phyloP scores from a whole-genome alignment of 768 basidiomycete genomes.

The Lentinula boryana region DNA sequence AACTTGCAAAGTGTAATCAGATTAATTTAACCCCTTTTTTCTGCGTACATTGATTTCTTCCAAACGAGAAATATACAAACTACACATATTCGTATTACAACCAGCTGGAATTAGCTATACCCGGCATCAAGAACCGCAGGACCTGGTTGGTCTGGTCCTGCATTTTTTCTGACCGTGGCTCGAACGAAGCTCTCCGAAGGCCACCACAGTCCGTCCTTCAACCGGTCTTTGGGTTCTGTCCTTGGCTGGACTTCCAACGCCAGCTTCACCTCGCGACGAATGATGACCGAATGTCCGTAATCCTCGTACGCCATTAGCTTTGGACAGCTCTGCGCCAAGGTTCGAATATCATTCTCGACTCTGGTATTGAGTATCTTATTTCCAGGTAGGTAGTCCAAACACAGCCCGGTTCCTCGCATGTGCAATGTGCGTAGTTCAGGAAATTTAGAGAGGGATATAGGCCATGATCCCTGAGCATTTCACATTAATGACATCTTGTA shows the following conservation, averaged over 20 bases:
- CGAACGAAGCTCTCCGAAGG: background rate
- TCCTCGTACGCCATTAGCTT: background rate
- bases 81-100: too few species aligned
- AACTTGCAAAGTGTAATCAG: background rate
- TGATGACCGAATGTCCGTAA: background rate
- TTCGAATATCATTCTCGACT: background rate
- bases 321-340: background rate
- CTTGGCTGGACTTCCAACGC: background rate
- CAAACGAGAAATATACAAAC: too few species aligned
- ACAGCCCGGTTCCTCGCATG: background rate
- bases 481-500: background rate
- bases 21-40: too few species aligned
- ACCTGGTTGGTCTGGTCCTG: background rate
- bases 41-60: too few species aligned
- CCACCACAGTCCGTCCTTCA: background rate
- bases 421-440: background rate
- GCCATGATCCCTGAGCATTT: background rate
- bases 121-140: background rate
- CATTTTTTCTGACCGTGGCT: background rate
- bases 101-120: background rate
- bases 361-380: background rate
- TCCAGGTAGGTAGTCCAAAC: background rate
- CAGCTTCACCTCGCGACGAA: background rate
- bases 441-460: background rate
- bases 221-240: background rate